phyloP scores from a whole-genome alignment of 2,329 filamentous ascomycete species.

The Pleomassaria siparia region DNA sequence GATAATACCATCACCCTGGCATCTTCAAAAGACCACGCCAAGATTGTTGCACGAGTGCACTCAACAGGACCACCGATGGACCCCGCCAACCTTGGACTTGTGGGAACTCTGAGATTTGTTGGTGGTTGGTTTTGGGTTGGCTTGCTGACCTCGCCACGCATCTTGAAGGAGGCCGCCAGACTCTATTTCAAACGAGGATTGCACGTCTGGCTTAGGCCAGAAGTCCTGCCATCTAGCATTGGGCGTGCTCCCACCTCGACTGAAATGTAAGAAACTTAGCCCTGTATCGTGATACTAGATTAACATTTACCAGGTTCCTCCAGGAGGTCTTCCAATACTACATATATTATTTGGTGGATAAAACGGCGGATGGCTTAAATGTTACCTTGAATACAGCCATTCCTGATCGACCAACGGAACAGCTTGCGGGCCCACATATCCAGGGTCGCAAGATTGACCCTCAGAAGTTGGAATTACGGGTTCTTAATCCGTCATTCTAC shows the following conservation, averaged over 20 bases:
- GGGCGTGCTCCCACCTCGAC: slow-evolving; percentile 54
- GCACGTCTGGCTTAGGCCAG: slow-evolving; percentile 66
- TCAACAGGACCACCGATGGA: slow-evolving; percentile 56
- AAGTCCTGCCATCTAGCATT: slow-evolving; percentile 60
- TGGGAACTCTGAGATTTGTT: slow-evolving; percentile 53
- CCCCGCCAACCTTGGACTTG: slow-evolving; percentile 48
- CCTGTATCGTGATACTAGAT: not conserved
- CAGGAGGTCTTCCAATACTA: slow-evolving; percentile 45
- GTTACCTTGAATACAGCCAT: slow-evolving; percentile 60
- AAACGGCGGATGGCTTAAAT: slow-evolving; percentile 47
- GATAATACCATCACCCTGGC: slow-evolving; percentile 63
- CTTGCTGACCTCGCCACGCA: slow-evolving; percentile 66
- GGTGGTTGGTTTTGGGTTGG: slow-evolving; percentile 67
- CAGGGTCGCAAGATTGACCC: slow-evolving; percentile 7
- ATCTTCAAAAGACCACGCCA: slow-evolving; percentile 62
- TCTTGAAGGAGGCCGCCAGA: slow-evolving; percentile 60
- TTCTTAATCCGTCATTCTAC: slow-evolving; percentile 69
- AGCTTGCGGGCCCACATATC: slow-evolving; percentile 23
- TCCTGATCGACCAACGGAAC: slow-evolving; percentile 20
- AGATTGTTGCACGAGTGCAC: slow-evolving; percentile 63
- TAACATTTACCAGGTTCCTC: slow-evolving; percentile 27
- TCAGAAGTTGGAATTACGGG: slow-evolving; percentile 56
- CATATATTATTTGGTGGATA: slow-evolving; percentile 51
- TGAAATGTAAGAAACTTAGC: slow-evolving; percentile 45
- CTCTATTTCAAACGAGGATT: slow-evolving; percentile 61